phyloP scores from a whole-genome alignment of 495 filamentous ascomycete genomes.

The Apiosordaria backusii region DNA sequence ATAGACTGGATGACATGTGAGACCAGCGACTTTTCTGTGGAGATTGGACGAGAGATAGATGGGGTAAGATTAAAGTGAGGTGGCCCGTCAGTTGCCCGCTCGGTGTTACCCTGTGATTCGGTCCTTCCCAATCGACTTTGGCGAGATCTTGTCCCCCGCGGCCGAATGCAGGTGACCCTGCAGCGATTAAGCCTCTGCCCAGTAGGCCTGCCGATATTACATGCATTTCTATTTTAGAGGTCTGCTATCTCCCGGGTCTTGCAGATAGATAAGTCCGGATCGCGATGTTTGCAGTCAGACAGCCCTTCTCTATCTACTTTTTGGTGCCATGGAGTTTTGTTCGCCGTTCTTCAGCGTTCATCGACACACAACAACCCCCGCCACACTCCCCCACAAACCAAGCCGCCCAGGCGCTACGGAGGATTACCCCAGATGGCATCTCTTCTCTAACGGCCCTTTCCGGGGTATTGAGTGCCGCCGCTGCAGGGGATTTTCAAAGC shows the following conservation, averaged over 20 bases:
- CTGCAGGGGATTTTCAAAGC: not conserved
- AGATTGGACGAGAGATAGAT: no score
- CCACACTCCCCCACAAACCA: not conserved
- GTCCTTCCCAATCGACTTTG: not conserved
- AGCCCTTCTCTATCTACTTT: no score
- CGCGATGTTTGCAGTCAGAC: not conserved
- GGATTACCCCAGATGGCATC: not conserved
- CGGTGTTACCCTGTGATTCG: not conserved
- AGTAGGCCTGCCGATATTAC: not conserved
- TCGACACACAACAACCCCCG: no score
- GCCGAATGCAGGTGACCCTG: not conserved
- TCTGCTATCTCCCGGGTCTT: no score
- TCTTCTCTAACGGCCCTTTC: not conserved
- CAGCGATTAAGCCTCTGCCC: not conserved
- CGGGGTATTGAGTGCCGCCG: not conserved
- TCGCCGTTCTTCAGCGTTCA: no score
- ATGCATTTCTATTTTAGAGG: not conserved
- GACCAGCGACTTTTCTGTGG: no score
- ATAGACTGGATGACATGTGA: not conserved
- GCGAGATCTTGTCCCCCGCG: not conserved
- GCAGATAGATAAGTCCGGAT: not conserved
- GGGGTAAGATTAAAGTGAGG: not conserved
- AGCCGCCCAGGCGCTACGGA: not conserved
- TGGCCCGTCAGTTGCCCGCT: not conserved
- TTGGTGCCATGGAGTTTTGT: no score